A percentile compares a stretch with the other conserved stretches of the same genome.
Evolutionary conservation across 768 basidiomycete genomes (phyloP).

Genomic region (Mycena kentingensis): DNA sequence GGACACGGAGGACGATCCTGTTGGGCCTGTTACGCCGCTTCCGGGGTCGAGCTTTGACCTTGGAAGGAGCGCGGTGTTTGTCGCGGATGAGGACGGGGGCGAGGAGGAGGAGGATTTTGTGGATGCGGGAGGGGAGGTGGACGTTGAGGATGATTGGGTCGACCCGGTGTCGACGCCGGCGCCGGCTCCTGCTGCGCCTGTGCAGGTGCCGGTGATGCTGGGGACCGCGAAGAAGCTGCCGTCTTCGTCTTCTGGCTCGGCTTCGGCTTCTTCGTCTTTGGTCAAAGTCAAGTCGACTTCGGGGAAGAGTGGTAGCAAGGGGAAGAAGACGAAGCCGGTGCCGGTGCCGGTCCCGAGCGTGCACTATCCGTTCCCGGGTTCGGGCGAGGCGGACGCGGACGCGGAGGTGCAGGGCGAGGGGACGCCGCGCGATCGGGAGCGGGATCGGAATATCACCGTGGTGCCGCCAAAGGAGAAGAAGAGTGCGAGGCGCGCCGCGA

Average conservation of each 20-base stretch:
- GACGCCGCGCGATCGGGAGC: constrained; percentile 20
- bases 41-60: constrained; percentile 48
- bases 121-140: constrained; percentile 34
- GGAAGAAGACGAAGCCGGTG: constrained; percentile 44
- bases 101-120: constrained; percentile 42
- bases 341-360: constrained; percentile 45
- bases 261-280: not conserved
- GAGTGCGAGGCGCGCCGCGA: constrained; percentile 56
- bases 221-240: constrained; percentile 17
- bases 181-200: constrained; percentile 8
- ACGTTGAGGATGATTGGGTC: constrained; percentile 67
- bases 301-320: constrained; percentile 40
- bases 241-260: constrained; percentile 4
- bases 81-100: constrained; percentile 33
- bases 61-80: constrained; percentile 32
- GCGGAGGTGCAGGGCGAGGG: constrained; percentile 21
- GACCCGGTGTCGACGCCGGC: constrained; percentile 54
- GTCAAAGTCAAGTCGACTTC: constrained; percentile 20
- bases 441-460: constrained; percentile 19
- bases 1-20: constrained; percentile 72
- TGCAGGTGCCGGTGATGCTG: constrained; percentile 17
- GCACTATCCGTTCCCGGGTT: constrained; percentile 69
- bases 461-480: constrained; percentile 22
- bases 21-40: constrained; percentile 71
- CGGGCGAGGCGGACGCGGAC: constrained; percentile 39